Evolutionary conservation across 495 filamentous ascomycete genomes (phyloP).

Genomic region (Parathielavia hyrcaniae): DNA sequence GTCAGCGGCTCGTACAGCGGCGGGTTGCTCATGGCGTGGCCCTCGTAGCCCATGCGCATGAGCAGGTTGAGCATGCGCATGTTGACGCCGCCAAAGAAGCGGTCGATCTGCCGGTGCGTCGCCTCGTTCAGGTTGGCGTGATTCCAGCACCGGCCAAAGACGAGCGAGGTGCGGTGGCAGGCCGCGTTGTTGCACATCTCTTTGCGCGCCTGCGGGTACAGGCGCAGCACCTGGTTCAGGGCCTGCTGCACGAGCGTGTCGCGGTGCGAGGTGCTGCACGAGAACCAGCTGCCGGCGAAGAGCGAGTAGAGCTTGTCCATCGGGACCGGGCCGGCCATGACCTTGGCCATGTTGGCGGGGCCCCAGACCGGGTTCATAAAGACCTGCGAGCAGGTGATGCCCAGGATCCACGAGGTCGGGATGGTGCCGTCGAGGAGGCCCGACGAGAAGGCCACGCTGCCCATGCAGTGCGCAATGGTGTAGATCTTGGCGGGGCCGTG

Average conservation of each 20-base stretch:
- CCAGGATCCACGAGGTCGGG: slow-evolving; percentile 50
- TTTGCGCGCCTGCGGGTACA: slow-evolving; percentile 50
- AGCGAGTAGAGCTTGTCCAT: slow-evolving; percentile 43
- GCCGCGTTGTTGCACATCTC: slow-evolving; percentile 59
- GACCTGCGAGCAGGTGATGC: slow-evolving; percentile 57
- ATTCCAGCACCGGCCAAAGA: slow-evolving; percentile 61
- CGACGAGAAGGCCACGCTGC: slow-evolving; percentile 52
- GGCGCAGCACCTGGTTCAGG: slow-evolving; percentile 52
- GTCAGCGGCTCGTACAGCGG: slow-evolving; percentile 43
- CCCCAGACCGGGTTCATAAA: slow-evolving; percentile 60
- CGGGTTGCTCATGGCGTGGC: slow-evolving; percentile 48
- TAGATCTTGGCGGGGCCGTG: slow-evolving; percentile 44
- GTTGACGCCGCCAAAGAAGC: slow-evolving; percentile 57
- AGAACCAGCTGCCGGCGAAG: slow-evolving; percentile 50
- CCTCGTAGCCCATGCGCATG: slow-evolving; percentile 51
- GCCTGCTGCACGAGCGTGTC: slow-evolving; percentile 47
- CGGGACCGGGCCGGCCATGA: slow-evolving; percentile 39
- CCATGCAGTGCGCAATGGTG: slow-evolving; percentile 61
- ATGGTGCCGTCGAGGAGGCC: slow-evolving; percentile 63
- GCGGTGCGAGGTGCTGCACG: slow-evolving; percentile 40
- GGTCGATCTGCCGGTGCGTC: slow-evolving; percentile 56
- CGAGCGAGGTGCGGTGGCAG: slow-evolving; percentile 55
- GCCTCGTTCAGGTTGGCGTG: slow-evolving; percentile 57
- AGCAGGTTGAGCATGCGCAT: slow-evolving; percentile 53
- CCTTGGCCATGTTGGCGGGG: slow-evolving; percentile 54